phyloP scores from a whole-genome alignment of 495 filamentous ascomycete species.

The Letharia columbiana region DNA sequence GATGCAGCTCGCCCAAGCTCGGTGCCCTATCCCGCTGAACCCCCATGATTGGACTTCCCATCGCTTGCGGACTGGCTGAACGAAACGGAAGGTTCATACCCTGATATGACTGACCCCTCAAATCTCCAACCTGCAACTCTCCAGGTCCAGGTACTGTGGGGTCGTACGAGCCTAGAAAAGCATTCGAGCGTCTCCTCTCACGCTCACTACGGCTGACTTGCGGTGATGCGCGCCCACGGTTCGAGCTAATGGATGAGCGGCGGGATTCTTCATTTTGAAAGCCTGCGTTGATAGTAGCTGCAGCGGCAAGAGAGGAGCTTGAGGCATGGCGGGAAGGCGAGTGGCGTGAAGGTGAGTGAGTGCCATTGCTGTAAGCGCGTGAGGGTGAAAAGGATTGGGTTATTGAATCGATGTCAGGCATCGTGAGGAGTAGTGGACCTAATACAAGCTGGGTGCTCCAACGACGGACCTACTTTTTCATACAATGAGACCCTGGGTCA shows the following conservation, averaged over 20 bases:
- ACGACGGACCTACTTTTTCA: neutral
- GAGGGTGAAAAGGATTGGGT: conserved; percentile 47
- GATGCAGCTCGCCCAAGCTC: conserved; percentile 88
- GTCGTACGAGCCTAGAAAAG: conserved; percentile 64
- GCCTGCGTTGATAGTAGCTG: conserved; percentile 62
- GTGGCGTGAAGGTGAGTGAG: conserved; percentile 30
- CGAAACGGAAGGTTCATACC: conserved; percentile 41
- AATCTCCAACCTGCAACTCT: conserved; percentile 44
- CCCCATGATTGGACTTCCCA: conserved; percentile 51
- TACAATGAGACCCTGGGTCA: neutral
- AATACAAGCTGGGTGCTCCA: neutral
- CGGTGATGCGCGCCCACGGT: conserved; percentile 46
- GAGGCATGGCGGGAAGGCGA: conserved; percentile 51
- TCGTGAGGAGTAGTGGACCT: neutral
- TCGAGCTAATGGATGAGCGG: conserved; percentile 49
- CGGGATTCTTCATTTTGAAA: conserved; percentile 53
- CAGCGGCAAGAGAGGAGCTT: conserved; percentile 55
- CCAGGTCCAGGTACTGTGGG: conserved; percentile 51
- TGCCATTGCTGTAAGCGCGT: conserved; percentile 27
- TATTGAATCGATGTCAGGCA: conserved; percentile 68
- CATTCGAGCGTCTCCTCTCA: conserved; percentile 53
- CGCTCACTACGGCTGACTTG: conserved; percentile 46
- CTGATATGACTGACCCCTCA: conserved; percentile 30
- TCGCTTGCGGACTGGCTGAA: conserved; percentile 48
- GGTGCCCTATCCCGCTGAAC: conserved; percentile 62